These are phyloP conservation scores for Rubus parviflorus DNA, from an alignment of 306 rosid genomes.

Conservation along the genomic window DNA sequence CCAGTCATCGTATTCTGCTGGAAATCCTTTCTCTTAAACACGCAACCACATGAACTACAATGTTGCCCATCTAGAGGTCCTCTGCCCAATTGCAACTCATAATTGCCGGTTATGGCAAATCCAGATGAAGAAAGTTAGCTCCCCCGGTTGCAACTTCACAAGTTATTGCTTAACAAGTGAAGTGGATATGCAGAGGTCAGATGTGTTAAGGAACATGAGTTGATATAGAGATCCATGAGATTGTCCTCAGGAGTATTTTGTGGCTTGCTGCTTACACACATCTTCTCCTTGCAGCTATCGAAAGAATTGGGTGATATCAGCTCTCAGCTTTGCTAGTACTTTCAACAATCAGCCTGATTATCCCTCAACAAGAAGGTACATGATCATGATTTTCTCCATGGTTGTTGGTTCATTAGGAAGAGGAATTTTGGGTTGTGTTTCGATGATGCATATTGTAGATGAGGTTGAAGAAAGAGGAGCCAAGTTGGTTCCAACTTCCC, in stretches of 20 bases:
- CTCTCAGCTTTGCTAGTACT: not conserved
- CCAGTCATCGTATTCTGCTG: not conserved
- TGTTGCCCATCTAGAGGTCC: no score
- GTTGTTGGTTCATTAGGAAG: not conserved
- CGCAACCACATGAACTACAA: not conserved
- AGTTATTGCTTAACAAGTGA: conserved; percentile 5
- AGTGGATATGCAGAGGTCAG: not conserved
- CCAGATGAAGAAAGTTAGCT: not conserved
- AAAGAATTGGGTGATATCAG: not conserved
- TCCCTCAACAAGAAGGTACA: not conserved
- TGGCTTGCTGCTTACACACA: not conserved
- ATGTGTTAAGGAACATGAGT: not conserved
- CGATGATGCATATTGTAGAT: not conserved
- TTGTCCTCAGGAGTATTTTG: not conserved
- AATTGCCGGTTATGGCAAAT: not conserved
- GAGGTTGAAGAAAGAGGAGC: not conserved
- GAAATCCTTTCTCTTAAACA: not conserved
- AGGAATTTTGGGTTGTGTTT: not conserved
- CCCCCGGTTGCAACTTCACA: not conserved
- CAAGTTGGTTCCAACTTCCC: not conserved
- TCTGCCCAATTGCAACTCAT: no score
- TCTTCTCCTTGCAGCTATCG: not conserved
- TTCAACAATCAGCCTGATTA: not conserved
- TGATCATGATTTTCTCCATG: not conserved
- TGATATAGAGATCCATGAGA: not conserved